Base-by-base conservation (phyloP, 176 grass and related monocot genomes). In the Oryza officinalis region DNA sequence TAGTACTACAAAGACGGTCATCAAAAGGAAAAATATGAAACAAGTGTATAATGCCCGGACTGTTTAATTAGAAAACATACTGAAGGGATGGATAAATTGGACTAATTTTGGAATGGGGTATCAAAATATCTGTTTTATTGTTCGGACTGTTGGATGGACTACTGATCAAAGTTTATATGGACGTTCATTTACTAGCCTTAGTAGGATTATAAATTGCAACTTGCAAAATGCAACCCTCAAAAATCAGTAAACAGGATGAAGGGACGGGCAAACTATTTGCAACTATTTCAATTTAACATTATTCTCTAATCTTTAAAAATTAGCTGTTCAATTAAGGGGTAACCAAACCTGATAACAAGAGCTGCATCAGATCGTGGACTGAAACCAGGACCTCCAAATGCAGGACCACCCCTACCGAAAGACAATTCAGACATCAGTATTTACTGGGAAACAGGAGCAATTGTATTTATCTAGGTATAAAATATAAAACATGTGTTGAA, bases 351-450 rank as follows among this genome's bases (percentile, higher is more conserved):
- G 84, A 99, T 99, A 82, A 99, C 93, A 87, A 99, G 89, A 85
- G 97, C 86, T 84, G 97, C 94, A 74, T 99, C 97, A 63, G 91
- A 99, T 84, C 97, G 87, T 76, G 93, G 87, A 89, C 97, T 99
- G 49, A 99, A 90, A 74, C 97, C 93, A 84, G 97, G 97, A 87
- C 97, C 97, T 46, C 93, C 97, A 87, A 92, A 96, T 76, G 97
- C 75, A 90, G 97, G 97, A 73, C 93, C 93, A 89, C 89, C 88
- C 97, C 97, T 99, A 85, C 54, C 63, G 44, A 82, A 78, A 86
- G 61, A 54, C 43, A 78, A 73, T 65, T 90, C 37, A 81, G 33
- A 72, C 22, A 83, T 28, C 35, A 75, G 68, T 67, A 60, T 18
- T 25, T 25, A 25, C n/a, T 31, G 11, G 57, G 13, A 57, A 61